These are phyloP conservation scores for Suillus luteus DNA, from an alignment of 768 basidiomycete genomes.

Conservation along the genomic window DNA sequence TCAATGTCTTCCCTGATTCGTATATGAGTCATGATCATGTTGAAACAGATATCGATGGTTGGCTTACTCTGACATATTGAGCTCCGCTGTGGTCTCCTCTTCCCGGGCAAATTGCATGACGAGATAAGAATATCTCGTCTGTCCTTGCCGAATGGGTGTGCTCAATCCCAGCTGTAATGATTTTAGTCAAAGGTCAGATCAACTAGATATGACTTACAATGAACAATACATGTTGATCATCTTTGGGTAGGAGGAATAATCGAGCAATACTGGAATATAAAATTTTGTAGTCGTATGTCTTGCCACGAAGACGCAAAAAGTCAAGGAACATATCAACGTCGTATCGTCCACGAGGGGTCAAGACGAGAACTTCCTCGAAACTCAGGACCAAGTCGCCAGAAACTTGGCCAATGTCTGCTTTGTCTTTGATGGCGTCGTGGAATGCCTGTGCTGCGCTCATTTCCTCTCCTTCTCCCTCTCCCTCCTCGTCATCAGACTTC, in stretches of 20 bases:
- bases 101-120: slow-evolving; percentile 98
- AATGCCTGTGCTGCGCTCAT: slow-evolving; percentile 93
- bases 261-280: slow-evolving; percentile 84
- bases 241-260: slow-evolving; percentile 93
- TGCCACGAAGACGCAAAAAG: slow-evolving; percentile 93
- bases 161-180: slow-evolving; percentile 78
- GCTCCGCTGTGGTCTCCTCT: slow-evolving; percentile 93
- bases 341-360: slow-evolving; percentile 95
- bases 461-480: slow-evolving; percentile 72
- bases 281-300: slow-evolving; percentile 99
- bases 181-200: slow-evolving; percentile 9
- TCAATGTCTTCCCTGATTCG: slow-evolving; percentile 66
- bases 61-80: slow-evolving; percentile 89
- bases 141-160: slow-evolving; percentile 95
- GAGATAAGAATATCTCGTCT: slow-evolving; percentile 95
- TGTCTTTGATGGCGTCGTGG: slow-evolving; percentile 95
- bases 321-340: slow-evolving; percentile 98
- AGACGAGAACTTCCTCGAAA: slow-evolving; percentile 92
- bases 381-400: slow-evolving; percentile 90
- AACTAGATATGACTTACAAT: slow-evolving; percentile 60
- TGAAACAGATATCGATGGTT: background rate
- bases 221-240: slow-evolving; percentile 93
- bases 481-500: slow-evolving; percentile 66
- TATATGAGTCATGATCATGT: background rate
- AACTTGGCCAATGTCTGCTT: slow-evolving; percentile 91